A percentile compares a stretch with the other conserved stretches of the same genome.
Conservation (phyloP, 257 asterid species). For the Salvia hispanica region DNA sequence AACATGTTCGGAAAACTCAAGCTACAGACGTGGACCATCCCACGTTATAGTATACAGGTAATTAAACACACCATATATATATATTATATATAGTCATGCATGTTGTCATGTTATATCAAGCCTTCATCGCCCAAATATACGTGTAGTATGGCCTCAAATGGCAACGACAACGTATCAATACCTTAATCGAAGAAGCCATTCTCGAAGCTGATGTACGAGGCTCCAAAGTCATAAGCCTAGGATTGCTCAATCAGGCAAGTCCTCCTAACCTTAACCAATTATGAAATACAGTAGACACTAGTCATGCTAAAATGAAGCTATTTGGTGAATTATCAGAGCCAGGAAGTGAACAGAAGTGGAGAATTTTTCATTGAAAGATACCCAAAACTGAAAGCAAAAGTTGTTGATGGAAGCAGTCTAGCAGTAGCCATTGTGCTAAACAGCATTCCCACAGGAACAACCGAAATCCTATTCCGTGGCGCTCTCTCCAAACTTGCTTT, state of each 20-base stretch:
- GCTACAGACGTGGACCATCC: constrained; percentile 59
- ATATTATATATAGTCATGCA: too few relatives aligned
- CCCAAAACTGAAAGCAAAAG: constrained; percentile 48
- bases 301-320: background rate
- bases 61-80: too few relatives aligned
- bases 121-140: background rate
- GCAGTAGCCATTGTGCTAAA: constrained; percentile 70
- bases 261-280: background rate
- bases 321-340: constrained; percentile 39
- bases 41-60: constrained; percentile 56
- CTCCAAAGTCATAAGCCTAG: constrained; percentile 64
- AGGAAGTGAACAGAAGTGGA: constrained; percentile 60
- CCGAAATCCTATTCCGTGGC: constrained; percentile 60
- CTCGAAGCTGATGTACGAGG: constrained; percentile 68
- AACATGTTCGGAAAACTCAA: constrained; percentile 46
- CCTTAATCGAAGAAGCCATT: constrained; percentile 68
- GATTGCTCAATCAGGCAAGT: constrained; percentile 73
- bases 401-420: constrained; percentile 83
- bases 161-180: constrained; percentile 55
- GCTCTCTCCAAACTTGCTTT: constrained; percentile 53
- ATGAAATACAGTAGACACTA: too few relatives aligned
- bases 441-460: constrained; percentile 68
- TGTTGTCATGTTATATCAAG: too few relatives aligned
- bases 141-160: constrained; percentile 54
- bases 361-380: constrained; percentile 48